Evolutionary conservation across 768 basidiomycete genomes (phyloP), one percentile per base, ranked within the genome.

Genomic region (Boletus sp.): DNA sequence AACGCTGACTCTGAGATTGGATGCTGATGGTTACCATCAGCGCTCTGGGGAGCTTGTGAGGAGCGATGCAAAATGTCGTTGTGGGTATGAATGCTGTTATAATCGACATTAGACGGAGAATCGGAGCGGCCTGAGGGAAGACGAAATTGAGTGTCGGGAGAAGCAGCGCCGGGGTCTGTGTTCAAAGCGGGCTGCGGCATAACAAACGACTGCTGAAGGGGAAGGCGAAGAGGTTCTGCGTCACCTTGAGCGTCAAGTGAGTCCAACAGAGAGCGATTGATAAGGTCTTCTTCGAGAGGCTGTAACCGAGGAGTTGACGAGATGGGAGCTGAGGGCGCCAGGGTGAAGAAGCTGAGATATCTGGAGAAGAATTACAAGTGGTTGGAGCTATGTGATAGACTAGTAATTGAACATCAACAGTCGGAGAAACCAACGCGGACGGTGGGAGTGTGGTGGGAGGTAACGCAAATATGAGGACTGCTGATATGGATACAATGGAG

Each of bases 221-320:
- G 62, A 6, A 57, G 36, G 35, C 50, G 78, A 54, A 78, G 69
- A 47, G 87, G 88, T 71, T 91, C 89, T 54, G 88, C 81, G 81
- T 92, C 90, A 50, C 86, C 89, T 73, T 90, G 85, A 53, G 86
- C 88, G 81, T 92, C 85, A 68, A 93, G 81, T 41, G 86, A 88
- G 73, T 89, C 90, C 63, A 92, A 76, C 56, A 92, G 81, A 53
- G 90, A 91, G 71, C 86, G 86, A 78, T 92, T 92, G 71, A 92
- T 90, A 67, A 86, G 85, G 74, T 89, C 90, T 82, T 92, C 90
- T 66, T 74, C 70, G 35, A 71, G 64, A 64, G 75, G 76, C 65
- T 74, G 76, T 44, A 51, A 61, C 62, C 59, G 63, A 66, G 69
- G 61, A 73, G 66, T 60, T 20, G 70, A 64, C 63, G 57, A 60